phyloP scores from a whole-genome alignment of 2,329 filamentous ascomycete species.

The Colletotrichum sojae region DNA sequence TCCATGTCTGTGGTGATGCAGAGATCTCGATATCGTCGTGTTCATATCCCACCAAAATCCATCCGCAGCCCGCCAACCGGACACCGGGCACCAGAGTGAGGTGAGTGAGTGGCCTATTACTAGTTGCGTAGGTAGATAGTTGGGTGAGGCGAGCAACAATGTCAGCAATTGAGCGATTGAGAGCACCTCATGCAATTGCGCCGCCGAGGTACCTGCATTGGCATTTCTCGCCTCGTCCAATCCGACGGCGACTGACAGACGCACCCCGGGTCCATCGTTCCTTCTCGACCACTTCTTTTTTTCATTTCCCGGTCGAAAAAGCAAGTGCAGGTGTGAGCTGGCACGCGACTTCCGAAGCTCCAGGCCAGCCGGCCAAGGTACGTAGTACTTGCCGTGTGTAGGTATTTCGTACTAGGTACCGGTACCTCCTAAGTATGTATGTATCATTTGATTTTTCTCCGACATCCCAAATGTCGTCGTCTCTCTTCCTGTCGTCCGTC shows the following conservation, averaged over 20 bases:
- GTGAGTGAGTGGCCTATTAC: no score
- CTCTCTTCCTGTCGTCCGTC: no score
- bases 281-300: conserved; percentile 20
- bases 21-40: conserved; percentile 9
- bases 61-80: no score
- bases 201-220: conserved; percentile 38
- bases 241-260: conserved; percentile 33
- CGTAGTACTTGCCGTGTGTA: not conserved
- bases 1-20: not conserved
- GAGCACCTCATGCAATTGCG: not conserved
- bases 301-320: conserved; percentile 4
- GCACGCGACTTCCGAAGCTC: conserved; percentile 12
- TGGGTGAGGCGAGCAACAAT: not conserved
- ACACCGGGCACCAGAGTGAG: no score
- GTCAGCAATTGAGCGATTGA: not conserved
- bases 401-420: no score
- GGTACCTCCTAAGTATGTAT: no score
- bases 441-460: not conserved
- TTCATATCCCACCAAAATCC: not conserved
- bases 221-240: conserved; percentile 30
- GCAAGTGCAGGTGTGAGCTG: conserved; percentile 1
- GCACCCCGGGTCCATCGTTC: conserved; percentile 20
- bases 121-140: not conserved
- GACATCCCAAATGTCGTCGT: no score
- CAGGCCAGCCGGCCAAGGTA: conserved; percentile 5